Evolutionary conservation across 2,329 filamentous ascomycete species (phyloP), one percentile per base, ranked within the genome.

Genomic region (Elsinoe ampelina): DNA sequence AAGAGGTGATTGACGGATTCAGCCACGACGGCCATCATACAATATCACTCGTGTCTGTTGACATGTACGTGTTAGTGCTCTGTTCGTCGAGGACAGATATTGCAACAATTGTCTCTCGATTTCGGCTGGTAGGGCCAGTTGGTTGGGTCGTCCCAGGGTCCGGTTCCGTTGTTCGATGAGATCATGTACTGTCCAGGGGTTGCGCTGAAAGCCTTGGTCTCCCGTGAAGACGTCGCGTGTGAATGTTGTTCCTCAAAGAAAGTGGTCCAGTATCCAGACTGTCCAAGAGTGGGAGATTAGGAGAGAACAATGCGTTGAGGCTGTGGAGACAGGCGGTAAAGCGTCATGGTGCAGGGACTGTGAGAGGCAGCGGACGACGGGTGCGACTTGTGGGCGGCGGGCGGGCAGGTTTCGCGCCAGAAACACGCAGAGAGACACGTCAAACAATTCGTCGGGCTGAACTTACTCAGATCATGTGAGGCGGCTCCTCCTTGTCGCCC

Each of bases 1-100:
- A 68, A 68, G 63, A 84, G 78, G 73, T 89, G 84, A 71, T 87
- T 80, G 73, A 84, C 82, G 75, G 84, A 84, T 76, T 92, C 88
- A 73, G 82, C 71, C 67, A 82, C 73, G 64, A 82, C 39, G 39
- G 54, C 54, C 54, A 56, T 56, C 38, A 56, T 56, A 45, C 54
- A 56, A 56, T 22, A 30, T 19, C 17, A 56, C 20, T 19, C 13
- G 54, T 38, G 32, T 38, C 39, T 56, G 30, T 26, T 30, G 22
- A 22, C 32, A 38, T 45, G 17, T 38, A 56, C 54, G 20, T 36
- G 54, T 56, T 36, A 48, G 41, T 47, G 26, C 4, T 8, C n/a
- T 20, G 38, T n/a, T 55, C 35, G 38, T 32, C 30, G 52, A 30
- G 26, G 30, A 41, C 36, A 34, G 36, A 41, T 39, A 15, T 35